phyloP scores from a whole-genome alignment of 495 filamentous ascomycete species.

The Trichoderma erinaceum region DNA sequence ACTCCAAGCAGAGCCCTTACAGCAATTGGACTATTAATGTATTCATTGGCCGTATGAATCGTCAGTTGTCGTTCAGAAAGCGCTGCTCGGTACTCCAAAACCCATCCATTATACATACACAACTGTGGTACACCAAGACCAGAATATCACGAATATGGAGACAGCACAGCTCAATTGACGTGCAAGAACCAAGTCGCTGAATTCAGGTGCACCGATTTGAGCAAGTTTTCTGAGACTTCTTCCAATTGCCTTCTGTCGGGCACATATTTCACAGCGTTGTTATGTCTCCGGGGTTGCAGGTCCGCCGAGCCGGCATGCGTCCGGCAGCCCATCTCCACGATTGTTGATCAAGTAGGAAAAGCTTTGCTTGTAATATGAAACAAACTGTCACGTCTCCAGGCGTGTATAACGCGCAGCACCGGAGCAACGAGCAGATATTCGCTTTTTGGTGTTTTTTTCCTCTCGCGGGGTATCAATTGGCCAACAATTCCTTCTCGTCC shows the following conservation, averaged over 20 bases:
- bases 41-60: background rate
- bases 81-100: background rate
- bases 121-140: background rate
- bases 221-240: background rate
- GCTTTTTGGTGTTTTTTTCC: background rate
- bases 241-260: background rate
- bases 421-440: background rate
- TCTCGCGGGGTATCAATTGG: background rate
- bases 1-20: too few relatives aligned
- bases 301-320: background rate
- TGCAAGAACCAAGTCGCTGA: background rate
- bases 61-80: background rate
- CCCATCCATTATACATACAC: background rate
- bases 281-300: background rate
- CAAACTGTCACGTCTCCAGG: background rate
- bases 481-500: background rate
- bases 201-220: background rate
- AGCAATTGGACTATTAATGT: background rate
- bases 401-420: background rate
- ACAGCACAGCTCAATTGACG: background rate
- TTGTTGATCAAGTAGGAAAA: background rate
- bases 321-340: background rate
- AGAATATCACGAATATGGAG: background rate
- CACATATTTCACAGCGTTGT: background rate
- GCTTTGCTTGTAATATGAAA: background rate